Evolutionary conservation across 2,329 filamentous ascomycete species (phyloP), one percentile per base, ranked within the genome.

Genomic region (Aspergillus pseudoviridinutans): DNA sequence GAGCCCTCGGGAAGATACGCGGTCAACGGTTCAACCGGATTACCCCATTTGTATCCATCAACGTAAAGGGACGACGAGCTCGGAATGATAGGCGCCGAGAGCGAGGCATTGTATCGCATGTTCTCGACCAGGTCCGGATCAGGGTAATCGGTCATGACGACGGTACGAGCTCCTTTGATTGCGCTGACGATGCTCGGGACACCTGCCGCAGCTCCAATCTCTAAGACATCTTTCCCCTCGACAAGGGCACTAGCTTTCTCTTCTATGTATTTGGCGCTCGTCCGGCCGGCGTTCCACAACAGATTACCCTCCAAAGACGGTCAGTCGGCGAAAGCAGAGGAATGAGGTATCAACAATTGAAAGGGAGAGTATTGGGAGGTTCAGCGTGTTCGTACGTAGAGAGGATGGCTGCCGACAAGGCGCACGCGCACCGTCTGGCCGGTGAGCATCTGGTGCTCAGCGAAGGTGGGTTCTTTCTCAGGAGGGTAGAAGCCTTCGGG

Each of bases 281-380:
- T 85, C 61, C 90, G 88, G 59, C 88, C 88, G 59, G 91, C 92
- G 74, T 97, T 95, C 93, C 93, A 97, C 29, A 97, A 83, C 63
- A 90, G 83, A 74, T 97, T 91, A 17, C 91, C 92, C 85, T 85
- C 66, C 61, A 60, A 57, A 58, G 56, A 53, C 54, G 46, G 61
- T 68, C 62, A 67, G 66, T 66, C 51, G 59, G 50, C 12, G 42
- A 22, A 46, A 22, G 22, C 41, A 44, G 50, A 25, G 38, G 27
- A 28, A 17, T 38, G 41, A 25, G 27, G 1, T 3, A 58, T 20
- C 2, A 9, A 41, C 35, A 46, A 58, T 56, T 44, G 38, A 10
- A 5, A 32, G 35, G 42, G 29, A 6, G 7, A 24, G 25, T 9
- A 35, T 22, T 44, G 17, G 49, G 27, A 3, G 22, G 14, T 22